Evolutionary conservation across 1,139 yeast species (phyloP), one percentile per base, ranked within the genome.

Genomic region (Yamadazyma mexicana): DNA sequence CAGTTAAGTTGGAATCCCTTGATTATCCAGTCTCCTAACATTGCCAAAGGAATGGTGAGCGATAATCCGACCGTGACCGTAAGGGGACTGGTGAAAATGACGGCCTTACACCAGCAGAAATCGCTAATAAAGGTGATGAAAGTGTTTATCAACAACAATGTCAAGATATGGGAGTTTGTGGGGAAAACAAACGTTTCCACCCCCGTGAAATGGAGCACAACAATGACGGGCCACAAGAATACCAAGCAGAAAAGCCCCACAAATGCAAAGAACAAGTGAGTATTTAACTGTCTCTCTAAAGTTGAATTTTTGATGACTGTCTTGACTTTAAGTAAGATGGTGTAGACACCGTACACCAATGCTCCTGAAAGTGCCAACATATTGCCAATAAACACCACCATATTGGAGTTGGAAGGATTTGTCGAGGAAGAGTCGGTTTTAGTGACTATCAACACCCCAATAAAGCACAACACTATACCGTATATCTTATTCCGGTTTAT

Each of bases 51-150:
- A 22, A 92, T 92, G 0, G 98, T 89, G 50, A 92, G 79, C 20
- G 96, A 84, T 33, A 92, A 70, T 0, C 98, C 98, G 7, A 92
- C 95, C 0, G 98, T 92, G 2, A 91, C 98, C 0, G 96, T 91
- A 46, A 92, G 70, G 0, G 98, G 98, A 36, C 94, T 83, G 1
- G 98, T 92, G 57, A 92, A 68, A 26, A 92, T 72, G 75, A 91
- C 94, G 0, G 98, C 96, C 50, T 88, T 79, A 32, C 96, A 96
- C 98, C 98, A 92, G 55, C 95, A 82, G 51, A 84, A 88, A 58
- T 92, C 98, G 33, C 95, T 85, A 14, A 89, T 64, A 51, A 92
- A 82, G 0, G 97, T 88, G 31, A 88, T 81, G 20, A 77, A 55
- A 39, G 92, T 87, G 59, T 92, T 92, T 35, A 78, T 50, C 1